phyloP scores from a whole-genome alignment of 331 rosid genomes.

The Arachis monticola region DNA sequence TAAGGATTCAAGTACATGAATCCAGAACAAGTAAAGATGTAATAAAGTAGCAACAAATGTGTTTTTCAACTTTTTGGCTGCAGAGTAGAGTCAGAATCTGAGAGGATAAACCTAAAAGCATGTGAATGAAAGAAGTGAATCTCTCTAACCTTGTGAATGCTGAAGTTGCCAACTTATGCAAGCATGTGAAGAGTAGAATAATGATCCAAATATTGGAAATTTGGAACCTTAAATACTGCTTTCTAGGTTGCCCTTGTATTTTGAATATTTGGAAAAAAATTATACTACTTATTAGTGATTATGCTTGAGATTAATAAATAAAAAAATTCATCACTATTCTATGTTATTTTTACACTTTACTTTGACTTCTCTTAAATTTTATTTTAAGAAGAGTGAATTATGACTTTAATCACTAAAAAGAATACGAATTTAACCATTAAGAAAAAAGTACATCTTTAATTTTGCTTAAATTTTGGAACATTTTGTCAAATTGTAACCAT shows the following conservation, averaged over 20 bases:
- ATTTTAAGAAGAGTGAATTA: too few relatives aligned
- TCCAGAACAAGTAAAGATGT: neutral
- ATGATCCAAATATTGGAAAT: neutral
- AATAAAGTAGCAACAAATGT: neutral
- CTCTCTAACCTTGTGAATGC: constrained; percentile 33
- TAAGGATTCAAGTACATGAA: constrained; percentile 8
- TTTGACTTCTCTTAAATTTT: too few relatives aligned
- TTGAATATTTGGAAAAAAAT: too few relatives aligned
- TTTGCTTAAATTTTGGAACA: too few relatives aligned
- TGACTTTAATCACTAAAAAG: too few relatives aligned
- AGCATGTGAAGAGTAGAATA: neutral
- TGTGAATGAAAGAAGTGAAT: constrained; percentile 20
- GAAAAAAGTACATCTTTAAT: too few relatives aligned
- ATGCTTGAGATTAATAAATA: too few relatives aligned
- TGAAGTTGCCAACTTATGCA: constrained; percentile 25
- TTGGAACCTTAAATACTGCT: constrained; percentile 4
- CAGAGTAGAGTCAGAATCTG: constrained; percentile 12
- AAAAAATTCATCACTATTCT: too few relatives aligned
- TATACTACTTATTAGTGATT: too few relatives aligned
- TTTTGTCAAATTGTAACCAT: too few relatives aligned
- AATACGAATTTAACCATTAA: too few relatives aligned
- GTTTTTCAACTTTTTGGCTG: neutral
- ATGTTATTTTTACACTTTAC: too few relatives aligned
- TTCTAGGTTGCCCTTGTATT: constrained; percentile 6
- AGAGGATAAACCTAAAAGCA: constrained; percentile 10